Evolutionary conservation across 2,329 filamentous ascomycete species (phyloP).

Genomic region (Cercospora sesami): DNA sequence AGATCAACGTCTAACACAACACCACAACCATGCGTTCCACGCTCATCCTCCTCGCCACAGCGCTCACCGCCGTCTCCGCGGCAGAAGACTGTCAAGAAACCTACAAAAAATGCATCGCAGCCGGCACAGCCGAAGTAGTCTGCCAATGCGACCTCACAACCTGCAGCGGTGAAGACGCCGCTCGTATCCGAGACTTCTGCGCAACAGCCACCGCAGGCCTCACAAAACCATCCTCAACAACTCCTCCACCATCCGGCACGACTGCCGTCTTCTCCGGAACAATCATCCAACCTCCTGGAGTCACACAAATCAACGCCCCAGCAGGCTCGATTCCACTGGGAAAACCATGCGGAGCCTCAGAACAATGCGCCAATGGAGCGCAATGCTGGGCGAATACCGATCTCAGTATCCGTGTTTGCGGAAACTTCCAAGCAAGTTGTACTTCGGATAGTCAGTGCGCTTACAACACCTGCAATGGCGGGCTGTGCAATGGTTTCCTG

Average conservation of each 20-base stretch:
- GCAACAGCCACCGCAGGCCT: conserved; percentile 16
- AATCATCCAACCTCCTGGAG: conserved; percentile 15
- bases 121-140: conserved; percentile 16
- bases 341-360: conserved; percentile 19
- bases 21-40: conserved; percentile 20
- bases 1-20: background rate
- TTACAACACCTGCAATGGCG: conserved; percentile 30
- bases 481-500: conserved; percentile 26
- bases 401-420: conserved; percentile 22
- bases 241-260: background rate
- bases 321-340: conserved; percentile 26
- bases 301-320: conserved; percentile 21
- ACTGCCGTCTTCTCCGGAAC: conserved; percentile 15
- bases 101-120: conserved; percentile 23
- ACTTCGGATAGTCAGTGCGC: conserved; percentile 28
- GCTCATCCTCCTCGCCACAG: conserved; percentile 14
- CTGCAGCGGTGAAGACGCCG: conserved; percentile 23
- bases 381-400: conserved; percentile 26
- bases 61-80: conserved; percentile 8
- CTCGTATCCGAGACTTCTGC: conserved; percentile 25
- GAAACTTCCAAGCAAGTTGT: conserved; percentile 31
- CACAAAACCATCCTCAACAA: background rate
- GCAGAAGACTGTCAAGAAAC: conserved; percentile 17
- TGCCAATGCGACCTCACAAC: conserved; percentile 22
- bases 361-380: conserved; percentile 26